Base-by-base conservation (phyloP, 108 stramenopile genomes). In the Chaetoceros muelleri region DNA sequence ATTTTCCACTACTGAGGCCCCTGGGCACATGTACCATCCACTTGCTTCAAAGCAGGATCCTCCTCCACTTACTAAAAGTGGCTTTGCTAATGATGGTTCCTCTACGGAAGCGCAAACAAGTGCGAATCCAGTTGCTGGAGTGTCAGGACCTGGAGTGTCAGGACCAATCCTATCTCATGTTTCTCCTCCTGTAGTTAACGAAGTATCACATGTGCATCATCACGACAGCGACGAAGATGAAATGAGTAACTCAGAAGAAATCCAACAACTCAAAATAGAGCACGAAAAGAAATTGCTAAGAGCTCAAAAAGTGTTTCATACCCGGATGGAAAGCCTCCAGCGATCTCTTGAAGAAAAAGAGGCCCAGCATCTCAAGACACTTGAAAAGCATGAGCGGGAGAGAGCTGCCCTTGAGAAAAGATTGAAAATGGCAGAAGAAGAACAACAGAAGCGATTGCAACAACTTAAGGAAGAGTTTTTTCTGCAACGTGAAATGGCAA, bases 371-470 rank as follows among this genome's bases (percentile, higher is more conserved):
- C 71, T 74, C 60, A 93, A 89, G 72, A 85, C 79, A 31, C 73
- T 90, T 1, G 79, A 85, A 59, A 84, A 87, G 62, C 87, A 89
- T 52, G 79, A 94, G 59, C 90, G 83, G 67, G 87, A 90, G 45
- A 64, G 79, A 26, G 71, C 72, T 8, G 92, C 84, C 50, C 89
- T 87, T 64, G 87, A 90, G 67, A 90, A 94, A 58, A 67, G 91
- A 52, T 60, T 84, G 22, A 73, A 81, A 29, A 70, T 78, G 44
- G 91, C 85, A 34, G 91, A 82, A 62, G 81, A 79, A 26, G 82
- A 93, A 55, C 91, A 93, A 56, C 67, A 70, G 44, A 71, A 71
- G 27, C 67, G 90, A 53, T 65, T 92, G 55, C 78, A 74, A 59
- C 81, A 82, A 58, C 62, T 93, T 46, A 67, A 86, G 53, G 54